A percentile compares a stretch with the other conserved stretches of the same genome.
Conservation (phyloP, 345 rosid genomes). For the Lepidium didymum region DNA sequence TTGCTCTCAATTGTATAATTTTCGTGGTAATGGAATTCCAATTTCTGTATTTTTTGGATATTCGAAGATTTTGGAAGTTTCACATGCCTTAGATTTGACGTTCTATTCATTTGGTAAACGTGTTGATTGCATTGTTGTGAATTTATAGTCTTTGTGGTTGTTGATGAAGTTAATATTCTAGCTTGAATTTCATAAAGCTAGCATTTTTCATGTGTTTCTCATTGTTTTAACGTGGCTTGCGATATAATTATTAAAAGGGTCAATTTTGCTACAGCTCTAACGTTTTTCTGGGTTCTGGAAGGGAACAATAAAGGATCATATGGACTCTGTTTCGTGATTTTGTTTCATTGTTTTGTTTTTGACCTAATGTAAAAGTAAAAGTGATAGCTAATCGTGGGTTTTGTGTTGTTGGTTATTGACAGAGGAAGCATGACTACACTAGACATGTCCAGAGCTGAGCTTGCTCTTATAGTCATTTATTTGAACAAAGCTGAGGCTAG, state of each 20-base stretch:
- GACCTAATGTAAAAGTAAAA: not conserved
- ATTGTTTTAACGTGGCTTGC: not conserved
- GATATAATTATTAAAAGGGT: not conserved
- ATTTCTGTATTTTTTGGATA: not conserved
- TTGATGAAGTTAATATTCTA: not conserved
- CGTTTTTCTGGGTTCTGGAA: not conserved
- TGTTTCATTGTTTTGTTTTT: not conserved
- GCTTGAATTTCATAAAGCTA: not conserved
- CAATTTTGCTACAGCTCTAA: not conserved
- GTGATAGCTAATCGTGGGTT: not conserved
- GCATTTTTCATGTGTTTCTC: not conserved
- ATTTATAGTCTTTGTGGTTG: not conserved
- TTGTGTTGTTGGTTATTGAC: slow-evolving; percentile 4
- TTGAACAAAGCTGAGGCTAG: slow-evolving; percentile 98
- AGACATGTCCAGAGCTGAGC: slow-evolving; percentile 80
- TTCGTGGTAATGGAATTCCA: not conserved
- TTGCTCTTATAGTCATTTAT: slow-evolving; percentile 73
- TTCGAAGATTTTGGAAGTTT: not conserved
- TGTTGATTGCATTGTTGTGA: not conserved
- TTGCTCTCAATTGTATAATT: not conserved
- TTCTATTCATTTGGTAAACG: not conserved
- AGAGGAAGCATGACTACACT: slow-evolving; percentile 60
- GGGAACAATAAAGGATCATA: not conserved
- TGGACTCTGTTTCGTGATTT: not conserved
- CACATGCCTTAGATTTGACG: not conserved